Evolutionary conservation across 2,329 filamentous ascomycete genomes (phyloP), one percentile per base, ranked within the genome.

Genomic region (Alternaria rosae): DNA sequence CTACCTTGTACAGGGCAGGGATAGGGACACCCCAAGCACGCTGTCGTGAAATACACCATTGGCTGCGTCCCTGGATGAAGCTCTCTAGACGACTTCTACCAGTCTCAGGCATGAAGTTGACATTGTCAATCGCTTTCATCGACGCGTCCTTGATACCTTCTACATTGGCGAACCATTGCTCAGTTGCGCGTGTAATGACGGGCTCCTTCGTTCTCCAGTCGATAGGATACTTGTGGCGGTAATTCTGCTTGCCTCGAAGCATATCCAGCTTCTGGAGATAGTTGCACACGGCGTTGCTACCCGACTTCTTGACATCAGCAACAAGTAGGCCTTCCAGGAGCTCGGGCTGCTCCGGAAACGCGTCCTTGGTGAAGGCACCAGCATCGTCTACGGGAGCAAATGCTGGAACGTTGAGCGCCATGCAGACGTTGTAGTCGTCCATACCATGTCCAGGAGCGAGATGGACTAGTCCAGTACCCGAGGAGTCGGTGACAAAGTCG

Each of bases 21-120:
- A 99, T 99, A 0, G 95, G 95, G 6, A 99, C 93, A 68, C 95
- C 95, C 95, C 95, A 99, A 12, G 93, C 91, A 52, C 95, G 89
- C 79, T 99, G 95, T 47, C 95, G 89, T 6, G 95, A 99, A 70
- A 99, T 97, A 76, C 95, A 99, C 95, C 95, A 99, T 78, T 99
- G 94, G 72, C 88, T 97, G 53, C 95, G 88, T 21, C 92, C 92
- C 72, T 90, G 89, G 28, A 99, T 85, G 73, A 98, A 99, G 76
- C 92, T 93, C 73, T 92, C 88, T 5, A 99, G 84, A 26, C 95
- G 87, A 6, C 87, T 86, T 67, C 87, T 89, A 7, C 94, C 93
- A 25, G 85, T 84, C 44, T 90, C 86, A 0, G 95, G 95, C 13
- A 97, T 84, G 71, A 98, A 99, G 0, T 83, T 84, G 23, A 98